Percentiles rank a stretch among this genome's conserved stretches.
phyloP scores from a whole-genome alignment of 352 stramenopile species.

The Phytophthora macrochlamydospora region DNA sequence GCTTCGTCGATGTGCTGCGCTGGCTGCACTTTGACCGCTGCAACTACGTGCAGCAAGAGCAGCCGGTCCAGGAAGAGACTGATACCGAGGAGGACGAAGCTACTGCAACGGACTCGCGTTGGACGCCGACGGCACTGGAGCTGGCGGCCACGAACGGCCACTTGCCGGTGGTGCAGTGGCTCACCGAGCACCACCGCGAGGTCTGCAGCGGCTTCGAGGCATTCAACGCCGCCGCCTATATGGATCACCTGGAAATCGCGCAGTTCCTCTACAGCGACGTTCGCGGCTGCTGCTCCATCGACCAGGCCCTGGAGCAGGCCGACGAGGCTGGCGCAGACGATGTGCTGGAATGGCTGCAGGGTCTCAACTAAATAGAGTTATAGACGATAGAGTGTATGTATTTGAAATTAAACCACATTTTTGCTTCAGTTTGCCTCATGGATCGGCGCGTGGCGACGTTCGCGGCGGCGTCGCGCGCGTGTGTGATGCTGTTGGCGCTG shows the following conservation, averaged over 20 bases:
- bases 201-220: constrained; percentile 56
- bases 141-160: constrained; percentile 69
- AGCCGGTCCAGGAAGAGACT: constrained; percentile 16
- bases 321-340: constrained; percentile 70
- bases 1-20: constrained; percentile 50
- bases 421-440: constrained; percentile 1
- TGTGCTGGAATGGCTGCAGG: constrained; percentile 60
- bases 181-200: constrained; percentile 54
- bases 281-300: constrained; percentile 50
- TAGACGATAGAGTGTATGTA: constrained; percentile 37
- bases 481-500: constrained; percentile 51
- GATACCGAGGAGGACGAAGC: constrained; percentile 19
- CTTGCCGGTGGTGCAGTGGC: constrained; percentile 60
- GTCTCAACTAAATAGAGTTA: constrained; percentile 41
- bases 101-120: constrained; percentile 25
- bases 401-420: constrained; percentile 10
- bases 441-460: constrained; percentile 50
- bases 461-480: constrained; percentile 49
- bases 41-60: constrained; percentile 24
- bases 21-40: constrained; percentile 54
- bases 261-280: constrained; percentile 55
- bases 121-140: constrained; percentile 62
- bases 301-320: constrained; percentile 65
- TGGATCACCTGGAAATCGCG: constrained; percentile 68
- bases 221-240: constrained; percentile 73